Base-by-base conservation (phyloP, 1,139 yeast species). In the Pichia sp. region DNA sequence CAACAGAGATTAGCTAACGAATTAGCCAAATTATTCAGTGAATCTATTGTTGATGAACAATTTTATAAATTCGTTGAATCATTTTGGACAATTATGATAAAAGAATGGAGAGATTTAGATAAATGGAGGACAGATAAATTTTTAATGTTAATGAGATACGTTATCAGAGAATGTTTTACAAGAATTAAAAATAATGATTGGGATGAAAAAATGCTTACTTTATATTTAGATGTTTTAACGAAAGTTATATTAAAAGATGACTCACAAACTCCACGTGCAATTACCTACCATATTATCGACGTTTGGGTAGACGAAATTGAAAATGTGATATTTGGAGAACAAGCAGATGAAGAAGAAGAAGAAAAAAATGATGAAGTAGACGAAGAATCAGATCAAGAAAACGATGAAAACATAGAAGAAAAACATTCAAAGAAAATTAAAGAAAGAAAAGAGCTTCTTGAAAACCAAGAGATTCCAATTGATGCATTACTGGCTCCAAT, bases 61-160 rank as follows among this genome's bases (percentile, higher is more conserved):
- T 71, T 73, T 59, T 58, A 70, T 48, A 66, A 71, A 36, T 88
- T 89, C 61, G 72, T 80, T 40, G 74, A 77, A 49, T 86, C 96
- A 0, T 92, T 89, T 64, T 92, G 97, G 96, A 71, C 70, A 39
- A 78, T 92, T 34, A 78, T 90, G 62, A 73, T 78, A 53, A 74
- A 81, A 54, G 96, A 92, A 66, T 92, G 98, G 98, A 76, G 81
- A 49, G 72, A 73, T 27, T 76, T 92, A 50, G 98, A 92, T 67
- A 83, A 83, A 57, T 83, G 85, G 81, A 87, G 88, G 72, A 61
- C 90, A 48, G 97, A 92, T 69, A 92, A 92, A 67, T 92, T 78
- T 67, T 79, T 86, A 60, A 69, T 90, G 67, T 72, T 92, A 56
- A 75, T 90, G 55, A 81, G 98, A 72, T 75, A 92, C 61, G 83